These are phyloP conservation scores for Pistacia vera DNA, from an alignment of 345 rosid genomes.

Conservation along the genomic window DNA sequence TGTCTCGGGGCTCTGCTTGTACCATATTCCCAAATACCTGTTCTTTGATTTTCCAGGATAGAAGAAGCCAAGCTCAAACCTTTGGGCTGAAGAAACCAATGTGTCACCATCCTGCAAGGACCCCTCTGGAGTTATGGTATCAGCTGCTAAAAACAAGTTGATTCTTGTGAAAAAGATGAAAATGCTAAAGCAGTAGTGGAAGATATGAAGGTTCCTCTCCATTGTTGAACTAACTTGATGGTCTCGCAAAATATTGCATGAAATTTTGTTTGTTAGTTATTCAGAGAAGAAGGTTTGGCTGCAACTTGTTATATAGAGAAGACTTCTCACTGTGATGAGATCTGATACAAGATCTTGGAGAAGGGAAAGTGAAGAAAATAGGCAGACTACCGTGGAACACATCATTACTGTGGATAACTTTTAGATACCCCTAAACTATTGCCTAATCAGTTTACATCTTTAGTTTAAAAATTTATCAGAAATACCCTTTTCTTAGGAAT, in stretches of 20 bases:
- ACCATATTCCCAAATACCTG: slow-evolving; percentile 50
- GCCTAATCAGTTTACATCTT: too few species aligned
- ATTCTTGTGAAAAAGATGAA: neutral
- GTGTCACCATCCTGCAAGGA: slow-evolving; percentile 25
- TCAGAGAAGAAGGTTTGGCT: neutral
- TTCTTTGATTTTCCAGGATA: slow-evolving; percentile 20
- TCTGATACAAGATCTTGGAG: too few species aligned
- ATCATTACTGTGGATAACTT: too few species aligned
- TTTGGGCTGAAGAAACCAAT: neutral
- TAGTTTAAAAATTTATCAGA: too few species aligned
- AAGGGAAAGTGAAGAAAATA: too few species aligned
- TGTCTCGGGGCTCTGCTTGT: slow-evolving; percentile 24
- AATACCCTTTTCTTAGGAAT: too few species aligned
- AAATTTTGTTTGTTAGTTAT: neutral
- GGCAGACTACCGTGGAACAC: too few species aligned
- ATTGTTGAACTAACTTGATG: neutral
- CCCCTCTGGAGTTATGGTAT: slow-evolving; percentile 19
- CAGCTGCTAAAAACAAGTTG: slow-evolving; percentile 1
- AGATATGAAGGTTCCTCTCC: neutral
- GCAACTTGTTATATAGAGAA: neutral
- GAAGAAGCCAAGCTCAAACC: slow-evolving; percentile 39
- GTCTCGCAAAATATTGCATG: neutral
- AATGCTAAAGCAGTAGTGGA: neutral
- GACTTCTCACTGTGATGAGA: too few species aligned
- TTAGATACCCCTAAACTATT: too few species aligned